Conservation (phyloP, 805 yeast genomes). For the Jamesozyma rosinii region DNA sequence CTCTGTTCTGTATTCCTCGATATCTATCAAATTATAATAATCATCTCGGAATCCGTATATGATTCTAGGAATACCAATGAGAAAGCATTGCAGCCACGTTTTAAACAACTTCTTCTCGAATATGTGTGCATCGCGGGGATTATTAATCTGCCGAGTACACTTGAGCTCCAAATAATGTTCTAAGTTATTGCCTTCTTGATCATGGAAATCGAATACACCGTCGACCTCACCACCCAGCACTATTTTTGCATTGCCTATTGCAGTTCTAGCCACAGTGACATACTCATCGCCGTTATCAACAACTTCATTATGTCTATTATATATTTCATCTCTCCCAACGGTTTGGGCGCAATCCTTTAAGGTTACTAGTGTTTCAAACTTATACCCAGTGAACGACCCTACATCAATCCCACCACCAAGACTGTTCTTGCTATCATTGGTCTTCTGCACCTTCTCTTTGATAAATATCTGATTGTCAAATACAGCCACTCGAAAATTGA, state of each 20-base stretch:
- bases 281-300: constrained; percentile 74
- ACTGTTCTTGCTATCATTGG: background rate
- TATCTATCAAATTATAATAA: constrained; percentile 45
- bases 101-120: constrained; percentile 72
- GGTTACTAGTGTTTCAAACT: constrained; percentile 75
- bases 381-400: constrained; percentile 61
- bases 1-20: constrained; percentile 70
- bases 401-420: constrained; percentile 21
- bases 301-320: constrained; percentile 45
- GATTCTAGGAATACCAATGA: constrained; percentile 70
- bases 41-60: constrained; percentile 84
- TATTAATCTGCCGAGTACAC: constrained; percentile 50
- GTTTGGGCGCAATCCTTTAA: constrained; percentile 66
- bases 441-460: constrained; percentile 34
- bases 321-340: constrained; percentile 56
- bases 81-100: constrained; percentile 92
- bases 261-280: constrained; percentile 69
- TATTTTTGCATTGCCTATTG: constrained; percentile 63
- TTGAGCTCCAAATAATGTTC: constrained; percentile 81
- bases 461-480: constrained; percentile 74
- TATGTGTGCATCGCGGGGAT: constrained; percentile 45
- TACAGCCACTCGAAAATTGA: constrained; percentile 52
- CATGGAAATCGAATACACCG: constrained; percentile 72
- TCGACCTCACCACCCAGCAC: constrained; percentile 91
- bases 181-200: constrained; percentile 37